phyloP scores from a whole-genome alignment of 2,329 filamentous ascomycete genomes.

The Fusarium multiceps region DNA sequence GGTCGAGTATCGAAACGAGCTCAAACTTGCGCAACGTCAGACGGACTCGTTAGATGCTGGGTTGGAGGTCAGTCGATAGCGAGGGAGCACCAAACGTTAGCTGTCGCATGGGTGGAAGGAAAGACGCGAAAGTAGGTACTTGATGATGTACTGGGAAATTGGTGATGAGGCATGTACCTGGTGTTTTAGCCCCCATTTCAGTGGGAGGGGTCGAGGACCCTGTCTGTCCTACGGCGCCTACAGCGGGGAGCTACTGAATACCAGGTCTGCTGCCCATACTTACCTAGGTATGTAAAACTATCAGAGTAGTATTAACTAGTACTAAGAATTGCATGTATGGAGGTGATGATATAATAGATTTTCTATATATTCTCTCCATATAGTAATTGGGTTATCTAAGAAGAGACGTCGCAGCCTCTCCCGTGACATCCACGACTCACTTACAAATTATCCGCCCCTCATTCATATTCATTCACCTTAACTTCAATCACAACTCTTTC shows the following conservation, averaged over 20 bases:
- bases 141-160: neutral
- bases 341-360: neutral
- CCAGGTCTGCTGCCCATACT: neutral
- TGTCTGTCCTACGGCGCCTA: conserved; percentile 4
- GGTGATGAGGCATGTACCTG: conserved; percentile 4
- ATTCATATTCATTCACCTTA: conserved; percentile 1
- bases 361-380: neutral
- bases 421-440: conserved; percentile 32
- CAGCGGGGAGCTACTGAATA: conserved; percentile 8
- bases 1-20: conserved; percentile 49
- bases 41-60: conserved; percentile 1
- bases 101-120: conserved; percentile 18
- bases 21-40: conserved; percentile 55
- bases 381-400: neutral
- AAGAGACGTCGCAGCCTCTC: conserved; percentile 1
- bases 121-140: conserved; percentile 25
- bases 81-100: conserved; percentile 4
- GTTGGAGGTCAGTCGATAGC: conserved; percentile 22
- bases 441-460: conserved; percentile 31
- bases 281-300: neutral
- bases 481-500: neutral
- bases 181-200: conserved; percentile 11
- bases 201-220: conserved; percentile 14
- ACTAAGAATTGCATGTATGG: neutral
- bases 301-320: neutral